These are phyloP conservation scores for Phytophthora pisi DNA, from an alignment of 352 stramenopile genomes.

Conservation along the genomic window DNA sequence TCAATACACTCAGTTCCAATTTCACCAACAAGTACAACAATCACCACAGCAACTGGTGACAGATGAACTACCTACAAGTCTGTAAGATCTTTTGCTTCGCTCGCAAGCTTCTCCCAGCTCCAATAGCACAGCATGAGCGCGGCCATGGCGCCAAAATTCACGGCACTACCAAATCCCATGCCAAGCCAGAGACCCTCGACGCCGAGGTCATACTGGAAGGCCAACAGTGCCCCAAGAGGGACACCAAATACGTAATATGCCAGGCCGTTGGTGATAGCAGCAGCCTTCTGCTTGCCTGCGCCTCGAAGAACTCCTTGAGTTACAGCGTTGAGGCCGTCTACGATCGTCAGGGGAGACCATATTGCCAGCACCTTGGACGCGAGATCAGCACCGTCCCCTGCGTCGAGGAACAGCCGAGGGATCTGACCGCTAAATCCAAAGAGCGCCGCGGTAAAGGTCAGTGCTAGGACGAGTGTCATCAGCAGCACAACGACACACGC, in stretches of 20 bases:
- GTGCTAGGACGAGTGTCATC: conserved; percentile 30
- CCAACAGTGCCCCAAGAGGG: conserved; percentile 58
- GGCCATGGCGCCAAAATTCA: conserved; percentile 26
- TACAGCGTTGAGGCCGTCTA: conserved; percentile 54
- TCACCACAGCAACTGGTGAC: too few relatives aligned
- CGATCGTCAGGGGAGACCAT: conserved; percentile 42
- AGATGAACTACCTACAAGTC: conserved; percentile 9
- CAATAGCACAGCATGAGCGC: conserved; percentile 36
- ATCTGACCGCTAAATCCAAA: conserved; percentile 26
- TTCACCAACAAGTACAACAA: conserved; percentile 3
- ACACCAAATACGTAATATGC: conserved; percentile 77
- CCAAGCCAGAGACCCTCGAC: conserved; percentile 62
- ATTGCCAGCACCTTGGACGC: conserved; percentile 45
- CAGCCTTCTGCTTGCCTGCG: conserved; percentile 60
- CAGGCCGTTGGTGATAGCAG: conserved; percentile 54
- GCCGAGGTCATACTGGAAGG: conserved; percentile 45
- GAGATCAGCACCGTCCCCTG: conserved; percentile 35
- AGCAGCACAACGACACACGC: conserved; percentile 37
- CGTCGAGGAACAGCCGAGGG: conserved; percentile 44
- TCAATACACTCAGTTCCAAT: conserved; percentile 6
- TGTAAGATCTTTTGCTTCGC: conserved; percentile 39
- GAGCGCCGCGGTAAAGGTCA: conserved; percentile 28
- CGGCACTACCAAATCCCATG: conserved; percentile 43
- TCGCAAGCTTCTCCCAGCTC: conserved; percentile 40
- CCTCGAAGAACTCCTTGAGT: conserved; percentile 69